Evolutionary conservation across 179 eudicot species (phyloP), one percentile per base, ranked within the genome.

Genomic region (Carnegiea gigantea): DNA sequence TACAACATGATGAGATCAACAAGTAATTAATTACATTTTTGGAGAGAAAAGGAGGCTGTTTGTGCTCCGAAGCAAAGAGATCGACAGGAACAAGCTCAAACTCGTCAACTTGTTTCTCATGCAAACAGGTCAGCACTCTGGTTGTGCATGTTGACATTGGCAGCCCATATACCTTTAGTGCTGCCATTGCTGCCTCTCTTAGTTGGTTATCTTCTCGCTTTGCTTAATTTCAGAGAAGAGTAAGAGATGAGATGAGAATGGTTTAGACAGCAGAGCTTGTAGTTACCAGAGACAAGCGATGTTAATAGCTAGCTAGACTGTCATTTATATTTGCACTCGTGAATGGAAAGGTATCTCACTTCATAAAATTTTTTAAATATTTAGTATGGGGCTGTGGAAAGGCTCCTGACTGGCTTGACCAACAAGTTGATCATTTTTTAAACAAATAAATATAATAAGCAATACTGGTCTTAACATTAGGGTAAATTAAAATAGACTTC

Each of bases 111-210:
- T 80, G 51, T 70, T 79, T 82, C 60, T 87, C 89, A 38, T 82
- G 70, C 75, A 87, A 65, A 75, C 84, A 80, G 17, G 43, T 82
- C 68, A 87, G 17, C 3, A 68, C 86, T 40, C 83, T 84, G 12
- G 85, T 15, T 26, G 87, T 80, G 80, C 85, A 87, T 65, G 85
- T 82, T 84, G 89, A 84, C 79, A 87, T 79, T 36, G 84, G 80
- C 30, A 80, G 9, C 11, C 89, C 89, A 54, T 87, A 87, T 18
- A 87, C 26, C 78, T 84, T 87, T 78, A 84, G 18, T 13, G 70
- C 85, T 77, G 54, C 54, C 18, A 18, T 26, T 21, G 26, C 2
- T 40, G 44, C 44, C 44, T 40, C 44, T 40, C 44, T 40, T 40
- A 7, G 3, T 40, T 40, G 44, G 0, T 40, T 40, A 40, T 40